Evolutionary conservation across 1,284 basidiomycete genomes (phyloP).

Genomic region (Pseudozyma tsukubaensis): DNA sequence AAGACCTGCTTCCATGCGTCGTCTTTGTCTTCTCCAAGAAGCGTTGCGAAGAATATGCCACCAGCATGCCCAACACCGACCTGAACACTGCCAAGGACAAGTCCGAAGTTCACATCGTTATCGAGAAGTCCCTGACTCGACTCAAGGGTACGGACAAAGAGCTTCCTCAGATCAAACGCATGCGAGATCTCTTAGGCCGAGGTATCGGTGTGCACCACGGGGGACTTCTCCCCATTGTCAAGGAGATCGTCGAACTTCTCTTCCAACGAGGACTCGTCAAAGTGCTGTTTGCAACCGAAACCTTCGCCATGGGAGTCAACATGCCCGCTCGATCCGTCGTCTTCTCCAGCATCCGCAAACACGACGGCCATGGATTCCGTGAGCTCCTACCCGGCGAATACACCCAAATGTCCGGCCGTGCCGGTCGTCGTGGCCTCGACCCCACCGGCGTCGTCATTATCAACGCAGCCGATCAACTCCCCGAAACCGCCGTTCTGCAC

Average conservation of each 20-base stretch:
- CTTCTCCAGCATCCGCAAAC: conserved; percentile 93
- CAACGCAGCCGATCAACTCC: conserved; percentile 80
- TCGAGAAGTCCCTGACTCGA: conserved; percentile 89
- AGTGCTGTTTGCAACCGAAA: conserved; percentile 97
- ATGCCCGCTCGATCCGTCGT: conserved; percentile 99
- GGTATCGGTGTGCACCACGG: conserved; percentile 99
- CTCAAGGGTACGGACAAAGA: conserved; percentile 88
- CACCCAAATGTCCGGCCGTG: conserved; percentile 99
- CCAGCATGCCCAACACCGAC: conserved; percentile 87
- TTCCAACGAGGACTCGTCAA: conserved; percentile 97
- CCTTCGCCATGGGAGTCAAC: conserved; percentile 97
- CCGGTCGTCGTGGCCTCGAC: conserved; percentile 94
- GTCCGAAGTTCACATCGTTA: conserved; percentile 93
- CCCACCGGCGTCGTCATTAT: conserved; percentile 95
- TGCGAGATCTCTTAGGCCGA: conserved; percentile 88
- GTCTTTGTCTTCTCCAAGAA: conserved; percentile 98
- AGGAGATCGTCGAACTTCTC: conserved; percentile 91
- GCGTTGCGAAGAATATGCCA: conserved; percentile 94
- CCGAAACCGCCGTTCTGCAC: conserved; percentile 73
- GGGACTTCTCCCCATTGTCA: conserved; percentile 93
- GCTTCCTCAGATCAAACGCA: conserved; percentile 92
- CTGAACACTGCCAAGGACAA: conserved; percentile 87
- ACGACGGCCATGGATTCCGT: conserved; percentile 92
- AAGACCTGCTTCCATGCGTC: conserved; percentile 88
- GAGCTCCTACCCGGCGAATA: conserved; percentile 76